A percentile compares a stretch with the other conserved stretches of the same genome.
phyloP scores from a whole-genome alignment of 768 basidiomycete species.

The Tremella fuciformis region DNA sequence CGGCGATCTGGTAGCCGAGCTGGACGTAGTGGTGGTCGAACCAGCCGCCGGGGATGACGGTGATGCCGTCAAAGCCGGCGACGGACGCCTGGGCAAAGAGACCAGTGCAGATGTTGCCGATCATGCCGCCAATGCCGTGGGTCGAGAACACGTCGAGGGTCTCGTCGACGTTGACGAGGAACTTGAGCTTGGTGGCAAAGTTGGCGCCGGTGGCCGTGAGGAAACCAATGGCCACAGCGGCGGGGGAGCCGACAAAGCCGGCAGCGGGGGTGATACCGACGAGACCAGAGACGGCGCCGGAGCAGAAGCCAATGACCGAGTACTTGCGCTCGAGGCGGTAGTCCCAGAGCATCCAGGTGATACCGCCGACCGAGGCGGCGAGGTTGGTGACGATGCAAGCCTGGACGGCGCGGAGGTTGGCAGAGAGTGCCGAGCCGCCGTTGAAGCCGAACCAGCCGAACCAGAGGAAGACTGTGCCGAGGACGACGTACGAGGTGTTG shows the following conservation, averaged over 20 bases:
- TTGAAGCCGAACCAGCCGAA: constrained; percentile 86
- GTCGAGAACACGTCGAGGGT: constrained; percentile 88
- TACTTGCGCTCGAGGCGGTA: constrained; percentile 75
- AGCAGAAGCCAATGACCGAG: constrained; percentile 90
- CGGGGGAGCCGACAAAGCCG: constrained; percentile 66
- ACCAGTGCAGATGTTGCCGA: constrained; percentile 60
- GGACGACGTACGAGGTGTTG: constrained; percentile 75
- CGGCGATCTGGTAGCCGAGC: constrained; percentile 67
- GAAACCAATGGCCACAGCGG: constrained; percentile 69
- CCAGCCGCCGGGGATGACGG: constrained; percentile 57
- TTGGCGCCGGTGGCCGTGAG: constrained; percentile 72
- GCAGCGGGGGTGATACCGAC: constrained; percentile 86
- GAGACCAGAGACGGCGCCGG: constrained; percentile 78
- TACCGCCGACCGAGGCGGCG: constrained; percentile 70
- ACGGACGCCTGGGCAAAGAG: constrained; percentile 69
- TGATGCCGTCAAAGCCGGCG: constrained; percentile 68
- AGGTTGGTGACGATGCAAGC: constrained; percentile 89
- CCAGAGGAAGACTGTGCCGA: constrained; percentile 83
- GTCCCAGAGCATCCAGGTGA: constrained; percentile 74
- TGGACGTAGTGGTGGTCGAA: constrained; percentile 65
- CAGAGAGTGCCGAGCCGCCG: constrained; percentile 76
- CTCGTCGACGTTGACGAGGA: constrained; percentile 70
- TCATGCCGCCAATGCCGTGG: constrained; percentile 78
- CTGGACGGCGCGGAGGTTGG: constrained; percentile 78
- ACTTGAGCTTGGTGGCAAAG: constrained; percentile 75